Percentiles rank a stretch among this genome's conserved stretches.
Evolutionary conservation across 345 rosid species (phyloP).

Genomic region (Eucalyptus victrix): DNA sequence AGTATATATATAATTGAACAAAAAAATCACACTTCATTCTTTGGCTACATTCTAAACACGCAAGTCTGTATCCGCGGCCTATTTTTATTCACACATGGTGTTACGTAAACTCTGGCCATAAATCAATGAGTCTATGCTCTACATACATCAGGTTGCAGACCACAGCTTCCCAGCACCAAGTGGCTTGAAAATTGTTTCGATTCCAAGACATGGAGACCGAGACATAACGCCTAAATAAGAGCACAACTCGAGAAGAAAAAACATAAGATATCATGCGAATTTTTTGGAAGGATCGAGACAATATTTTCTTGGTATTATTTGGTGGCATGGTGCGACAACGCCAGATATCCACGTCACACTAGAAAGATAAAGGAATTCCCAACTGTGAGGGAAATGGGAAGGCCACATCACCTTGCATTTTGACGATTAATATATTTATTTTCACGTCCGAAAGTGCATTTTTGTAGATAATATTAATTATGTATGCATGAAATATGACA

Average conservation of each 20-base stretch:
- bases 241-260: not conserved
- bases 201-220: not conserved
- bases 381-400: not conserved
- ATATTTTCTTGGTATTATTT: not conserved
- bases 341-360: not conserved
- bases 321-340: not conserved
- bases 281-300: not conserved
- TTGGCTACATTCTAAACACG: not conserved
- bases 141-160: not conserved
- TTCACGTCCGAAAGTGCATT: not conserved
- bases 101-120: not conserved
- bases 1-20: not conserved
- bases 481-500: not conserved
- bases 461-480: not conserved
- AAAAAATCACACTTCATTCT: not conserved
- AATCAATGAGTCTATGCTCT: not conserved
- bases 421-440: not conserved
- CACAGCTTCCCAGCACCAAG: not conserved
- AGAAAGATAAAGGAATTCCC: not conserved
- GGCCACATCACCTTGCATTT: not conserved
- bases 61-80: not conserved
- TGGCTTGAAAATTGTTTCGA: not conserved
- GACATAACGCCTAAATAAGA: not conserved
- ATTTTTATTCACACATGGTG: not conserved
- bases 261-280: not conserved